These are phyloP conservation scores for Fraxinus xanthoxyloides DNA, from an alignment of 305 asterid genomes.

Conservation along the genomic window DNA sequence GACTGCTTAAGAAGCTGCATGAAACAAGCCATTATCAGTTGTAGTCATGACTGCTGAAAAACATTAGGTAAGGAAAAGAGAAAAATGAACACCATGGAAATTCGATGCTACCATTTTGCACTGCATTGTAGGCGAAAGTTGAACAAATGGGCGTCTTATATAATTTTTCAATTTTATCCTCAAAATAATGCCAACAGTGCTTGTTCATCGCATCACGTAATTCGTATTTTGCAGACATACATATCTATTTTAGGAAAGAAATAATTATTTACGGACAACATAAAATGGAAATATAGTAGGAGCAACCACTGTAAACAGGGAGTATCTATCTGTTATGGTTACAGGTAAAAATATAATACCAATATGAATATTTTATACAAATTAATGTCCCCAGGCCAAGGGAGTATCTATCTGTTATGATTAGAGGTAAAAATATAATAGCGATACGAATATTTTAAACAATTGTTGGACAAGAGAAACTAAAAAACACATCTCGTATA, in stretches of 20 bases:
- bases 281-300: background rate
- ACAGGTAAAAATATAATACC: background rate
- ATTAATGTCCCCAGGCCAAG: constrained; percentile 1
- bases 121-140: background rate
- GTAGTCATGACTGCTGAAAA: background rate
- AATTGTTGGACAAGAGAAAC: background rate
- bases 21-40: constrained; percentile 26
- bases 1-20: constrained; percentile 84
- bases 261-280: background rate
- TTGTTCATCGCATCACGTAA: background rate
- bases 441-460: background rate
- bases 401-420: background rate
- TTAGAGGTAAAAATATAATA: background rate
- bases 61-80: background rate
- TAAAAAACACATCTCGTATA: background rate
- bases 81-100: constrained; percentile 7
- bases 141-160: background rate
- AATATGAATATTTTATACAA: background rate
- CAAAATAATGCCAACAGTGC: background rate
- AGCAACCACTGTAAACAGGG: background rate
- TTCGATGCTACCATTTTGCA: background rate
- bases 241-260: background rate
- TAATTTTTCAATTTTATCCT: background rate
- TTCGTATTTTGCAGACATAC: background rate
- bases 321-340: background rate